A percentile compares a stretch with the other conserved stretches of the same genome.
These are phyloP conservation scores for Eimeria tenella DNA, from an alignment of 169 alveolate species.

Conservation along the genomic window DNA sequence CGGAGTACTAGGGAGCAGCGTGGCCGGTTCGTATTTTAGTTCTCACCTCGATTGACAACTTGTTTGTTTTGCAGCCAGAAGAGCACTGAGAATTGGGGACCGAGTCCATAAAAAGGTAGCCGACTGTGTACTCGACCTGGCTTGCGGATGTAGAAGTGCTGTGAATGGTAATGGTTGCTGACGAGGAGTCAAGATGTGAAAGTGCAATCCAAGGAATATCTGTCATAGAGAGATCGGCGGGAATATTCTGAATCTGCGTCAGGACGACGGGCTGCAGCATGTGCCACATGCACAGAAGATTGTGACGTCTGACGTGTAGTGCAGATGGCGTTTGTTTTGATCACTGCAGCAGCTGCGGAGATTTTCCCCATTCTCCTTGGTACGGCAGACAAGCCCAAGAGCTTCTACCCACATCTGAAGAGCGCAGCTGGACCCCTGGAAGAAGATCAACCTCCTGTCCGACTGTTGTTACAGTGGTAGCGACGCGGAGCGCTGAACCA, in stretches of 20 bases:
- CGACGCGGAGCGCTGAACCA: constrained; percentile 25
- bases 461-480: constrained; percentile 15
- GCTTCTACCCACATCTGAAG: constrained; percentile 8
- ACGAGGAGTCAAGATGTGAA: not conserved
- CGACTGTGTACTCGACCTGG: not conserved
- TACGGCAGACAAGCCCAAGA: not conserved
- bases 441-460: not conserved
- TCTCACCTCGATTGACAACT: constrained; percentile 47
- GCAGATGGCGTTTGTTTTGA: no score
- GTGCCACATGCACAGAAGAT: not conserved
- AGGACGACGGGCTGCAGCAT: constrained; percentile 32
- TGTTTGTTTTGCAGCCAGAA: constrained; percentile 59
- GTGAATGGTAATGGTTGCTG: constrained; percentile 15
- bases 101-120: constrained; percentile 53
- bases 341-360: no score
- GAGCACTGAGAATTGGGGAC: constrained; percentile 7
- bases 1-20: not conserved
- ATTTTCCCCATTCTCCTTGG: no score
- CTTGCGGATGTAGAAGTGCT: not conserved
- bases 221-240: constrained; percentile 3
- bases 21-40: not conserved
- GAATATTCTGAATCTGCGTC: constrained; percentile 52
- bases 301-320: no score
- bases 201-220: not conserved
- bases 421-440: constrained; percentile 36